Conservation (phyloP, 2,329 filamentous ascomycete genomes). For the Dactylonectria estremocensis region DNA sequence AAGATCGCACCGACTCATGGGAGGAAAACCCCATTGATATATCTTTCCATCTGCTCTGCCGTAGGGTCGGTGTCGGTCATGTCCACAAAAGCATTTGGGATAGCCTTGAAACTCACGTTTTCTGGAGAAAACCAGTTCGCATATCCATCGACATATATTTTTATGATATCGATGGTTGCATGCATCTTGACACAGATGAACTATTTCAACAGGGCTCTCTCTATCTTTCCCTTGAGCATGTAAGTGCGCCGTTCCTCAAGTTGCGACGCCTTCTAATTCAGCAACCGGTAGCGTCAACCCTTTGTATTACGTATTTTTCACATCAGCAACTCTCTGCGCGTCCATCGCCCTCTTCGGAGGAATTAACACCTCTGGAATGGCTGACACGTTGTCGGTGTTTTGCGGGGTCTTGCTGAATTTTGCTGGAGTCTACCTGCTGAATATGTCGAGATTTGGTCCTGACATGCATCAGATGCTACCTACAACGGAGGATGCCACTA, state of each 20-base stretch:
- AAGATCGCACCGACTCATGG: conserved; percentile 7
- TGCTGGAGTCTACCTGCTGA: conserved; percentile 2
- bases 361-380: background rate
- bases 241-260: background rate
- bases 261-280: background rate
- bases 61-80: conserved; percentile 18
- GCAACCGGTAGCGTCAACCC: background rate
- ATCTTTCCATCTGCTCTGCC: conserved; percentile 21
- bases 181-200: conserved; percentile 25
- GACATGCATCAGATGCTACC: background rate
- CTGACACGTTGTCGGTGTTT: background rate
- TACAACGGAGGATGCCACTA: background rate
- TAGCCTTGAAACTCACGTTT: conserved; percentile 18
- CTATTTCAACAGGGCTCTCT: conserved; percentile 20
- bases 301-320: conserved; percentile 7
- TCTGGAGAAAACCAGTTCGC: conserved; percentile 21
- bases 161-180: background rate
- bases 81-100: conserved; percentile 23
- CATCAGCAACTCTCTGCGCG: background rate
- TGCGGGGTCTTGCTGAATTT: background rate
- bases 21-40: conserved; percentile 2
- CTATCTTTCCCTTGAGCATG: conserved; percentile 16
- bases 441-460: background rate
- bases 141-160: conserved; percentile 14
- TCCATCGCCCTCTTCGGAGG: background rate